phyloP scores from a whole-genome alignment of 1,284 basidiomycete genomes.

The Bothia castanella region DNA sequence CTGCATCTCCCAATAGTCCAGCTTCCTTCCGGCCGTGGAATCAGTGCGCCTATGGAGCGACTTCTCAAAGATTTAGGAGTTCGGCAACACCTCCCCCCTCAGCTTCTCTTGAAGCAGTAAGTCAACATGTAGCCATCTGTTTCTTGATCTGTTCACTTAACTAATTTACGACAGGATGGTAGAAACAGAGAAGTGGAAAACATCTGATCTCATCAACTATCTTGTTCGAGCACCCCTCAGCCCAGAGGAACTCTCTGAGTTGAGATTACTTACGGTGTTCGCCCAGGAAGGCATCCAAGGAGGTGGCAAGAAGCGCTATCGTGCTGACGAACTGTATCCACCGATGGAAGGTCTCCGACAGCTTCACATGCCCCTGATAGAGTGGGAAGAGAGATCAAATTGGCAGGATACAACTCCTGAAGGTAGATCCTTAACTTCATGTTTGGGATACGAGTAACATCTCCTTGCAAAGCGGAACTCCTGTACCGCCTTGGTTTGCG shows the following conservation, averaged over 20 bases:
- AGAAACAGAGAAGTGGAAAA: conserved; percentile 72
- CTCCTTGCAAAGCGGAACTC: conserved; percentile 39
- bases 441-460: not conserved
- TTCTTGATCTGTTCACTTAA: not conserved
- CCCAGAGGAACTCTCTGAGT: conserved; percentile 60
- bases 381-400: conserved; percentile 50
- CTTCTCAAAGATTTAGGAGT: conserved; percentile 55
- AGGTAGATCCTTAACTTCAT: conserved; percentile 43
- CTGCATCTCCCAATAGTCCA: too few relatives aligned
- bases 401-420: conserved; percentile 79
- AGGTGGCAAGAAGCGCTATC: conserved; percentile 4
- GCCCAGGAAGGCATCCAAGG: not conserved
- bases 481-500: conserved; percentile 74
- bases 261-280: conserved; percentile 43
- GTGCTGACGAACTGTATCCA: conserved; percentile 13
- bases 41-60: too few relatives aligned
- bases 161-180: conserved; percentile 60
- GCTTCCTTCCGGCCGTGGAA: too few relatives aligned
- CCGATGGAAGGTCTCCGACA: conserved; percentile 6
- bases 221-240: conserved; percentile 76
- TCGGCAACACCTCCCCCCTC: conserved; percentile 82
- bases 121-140: not conserved
- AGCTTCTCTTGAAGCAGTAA: conserved; percentile 73
- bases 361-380: conserved; percentile 14
- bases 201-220: conserved; percentile 72